These are phyloP conservation scores for Apiotrichum mycotoxinovorans DNA, from an alignment of 1,284 basidiomycete genomes.

Conservation along the genomic window DNA sequence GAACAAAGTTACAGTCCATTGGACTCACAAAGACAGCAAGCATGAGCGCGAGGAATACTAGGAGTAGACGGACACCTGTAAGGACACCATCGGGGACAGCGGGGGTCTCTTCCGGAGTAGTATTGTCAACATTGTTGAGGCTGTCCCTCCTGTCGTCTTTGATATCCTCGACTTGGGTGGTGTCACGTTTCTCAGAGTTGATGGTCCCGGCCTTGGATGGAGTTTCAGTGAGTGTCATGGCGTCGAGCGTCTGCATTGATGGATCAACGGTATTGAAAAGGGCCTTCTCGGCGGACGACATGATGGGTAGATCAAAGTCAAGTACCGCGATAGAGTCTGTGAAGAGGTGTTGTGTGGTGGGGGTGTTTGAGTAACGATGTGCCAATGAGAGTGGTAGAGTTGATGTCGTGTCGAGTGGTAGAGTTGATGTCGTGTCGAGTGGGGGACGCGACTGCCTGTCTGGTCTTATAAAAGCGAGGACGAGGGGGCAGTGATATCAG, in stretches of 20 bases:
- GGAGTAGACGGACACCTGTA: conserved; percentile 25
- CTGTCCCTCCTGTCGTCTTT: neutral
- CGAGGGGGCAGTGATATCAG: too few species aligned
- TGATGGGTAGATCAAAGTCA: neutral
- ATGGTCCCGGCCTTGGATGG: conserved; percentile 2
- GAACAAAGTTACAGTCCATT: neutral
- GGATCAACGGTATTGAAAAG: neutral
- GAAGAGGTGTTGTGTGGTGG: too few species aligned
- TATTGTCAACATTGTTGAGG: neutral
- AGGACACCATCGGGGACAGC: conserved; percentile 25
- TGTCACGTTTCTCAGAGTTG: neutral
- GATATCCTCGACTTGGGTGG: neutral
- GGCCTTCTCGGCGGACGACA: neutral
- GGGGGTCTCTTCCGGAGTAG: neutral
- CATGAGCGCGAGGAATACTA: conserved; percentile 41
- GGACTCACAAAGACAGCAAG: conserved; percentile 43
- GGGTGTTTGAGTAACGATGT: too few species aligned
- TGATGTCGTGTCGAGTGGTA: too few species aligned
- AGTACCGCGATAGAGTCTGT: neutral
- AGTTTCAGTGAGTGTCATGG: neutral
- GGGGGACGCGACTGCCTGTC: too few species aligned
- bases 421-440: too few species aligned
- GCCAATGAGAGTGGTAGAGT: too few species aligned
- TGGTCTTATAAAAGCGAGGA: too few species aligned
- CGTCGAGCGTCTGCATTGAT: neutral